phyloP scores from a whole-genome alignment of 2,329 filamentous ascomycete species.

The Fusarium zealandicum region DNA sequence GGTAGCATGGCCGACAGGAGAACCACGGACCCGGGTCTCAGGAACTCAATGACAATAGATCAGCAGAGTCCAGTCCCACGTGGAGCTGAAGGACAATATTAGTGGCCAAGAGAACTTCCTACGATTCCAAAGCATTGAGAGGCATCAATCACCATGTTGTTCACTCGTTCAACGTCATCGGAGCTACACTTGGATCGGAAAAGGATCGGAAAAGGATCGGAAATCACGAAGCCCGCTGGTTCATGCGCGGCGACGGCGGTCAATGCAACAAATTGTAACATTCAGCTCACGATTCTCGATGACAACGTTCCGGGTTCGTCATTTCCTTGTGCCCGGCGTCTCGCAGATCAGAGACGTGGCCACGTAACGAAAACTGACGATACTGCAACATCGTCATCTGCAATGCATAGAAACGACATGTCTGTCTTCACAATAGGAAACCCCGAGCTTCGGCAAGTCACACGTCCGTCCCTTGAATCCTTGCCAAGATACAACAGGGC shows the following conservation, averaged over 20 bases:
- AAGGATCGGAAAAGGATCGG: conserved; percentile 8
- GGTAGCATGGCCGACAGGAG: conserved; percentile 11
- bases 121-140: neutral
- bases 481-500: conserved; percentile 2
- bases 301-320: neutral
- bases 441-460: conserved; percentile 11
- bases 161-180: neutral
- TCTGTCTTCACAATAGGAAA: neutral
- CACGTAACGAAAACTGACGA: neutral
- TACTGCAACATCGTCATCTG: neutral
- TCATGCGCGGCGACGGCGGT: conserved; percentile 7
- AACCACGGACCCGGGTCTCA: conserved; percentile 7
- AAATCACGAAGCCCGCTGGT: conserved; percentile 8
- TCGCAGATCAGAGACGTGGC: conserved; percentile 8
- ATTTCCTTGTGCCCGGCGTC: conserved; percentile 2
- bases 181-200: too few species aligned
- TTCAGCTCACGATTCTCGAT: neutral
- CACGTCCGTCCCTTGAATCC: neutral
- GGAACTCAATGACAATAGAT: conserved; percentile 8
- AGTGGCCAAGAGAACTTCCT: neutral
- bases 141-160: neutral
- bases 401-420: neutral
- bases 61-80: neutral
- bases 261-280: neutral
- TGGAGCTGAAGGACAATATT: neutral